phyloP scores from a whole-genome alignment of 2,329 filamentous ascomycete genomes.

The Fusarium sp. region DNA sequence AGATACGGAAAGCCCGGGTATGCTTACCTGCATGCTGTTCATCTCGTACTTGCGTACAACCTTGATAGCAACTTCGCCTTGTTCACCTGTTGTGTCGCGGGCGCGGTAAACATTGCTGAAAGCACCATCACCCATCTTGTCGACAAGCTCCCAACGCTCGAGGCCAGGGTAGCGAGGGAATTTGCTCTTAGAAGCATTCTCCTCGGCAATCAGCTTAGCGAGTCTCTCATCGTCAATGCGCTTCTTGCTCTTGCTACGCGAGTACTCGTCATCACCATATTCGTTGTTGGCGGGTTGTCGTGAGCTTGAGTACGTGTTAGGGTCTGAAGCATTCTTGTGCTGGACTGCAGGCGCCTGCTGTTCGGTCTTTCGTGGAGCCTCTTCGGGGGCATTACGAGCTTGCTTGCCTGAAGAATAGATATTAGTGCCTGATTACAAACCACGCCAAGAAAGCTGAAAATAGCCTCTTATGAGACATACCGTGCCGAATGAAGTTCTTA shows the following conservation, averaged over 20 bases:
- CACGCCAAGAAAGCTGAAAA: constrained; percentile 2
- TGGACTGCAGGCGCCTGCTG: constrained; percentile 62
- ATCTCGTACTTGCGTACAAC: constrained; percentile 99
- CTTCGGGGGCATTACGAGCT: constrained; percentile 73
- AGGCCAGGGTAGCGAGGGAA: constrained; percentile 71
- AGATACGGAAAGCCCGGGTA: constrained; percentile 38
- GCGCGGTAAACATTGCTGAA: constrained; percentile 99
- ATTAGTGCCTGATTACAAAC: constrained; percentile 20
- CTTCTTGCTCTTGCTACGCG: constrained; percentile 48
- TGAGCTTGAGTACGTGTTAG: constrained; percentile 49
- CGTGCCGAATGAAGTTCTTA: constrained; percentile 98
- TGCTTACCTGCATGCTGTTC: constrained; percentile 97
- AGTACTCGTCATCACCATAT: constrained; percentile 72
- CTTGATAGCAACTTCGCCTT: constrained; percentile 92
- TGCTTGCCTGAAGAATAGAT: constrained; percentile 74
- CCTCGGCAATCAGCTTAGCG: constrained; percentile 88
- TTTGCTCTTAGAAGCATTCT: constrained; percentile 85
- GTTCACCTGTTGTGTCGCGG: constrained; percentile 75
- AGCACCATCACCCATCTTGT: constrained; percentile 99
- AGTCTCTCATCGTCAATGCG: constrained; percentile 74
- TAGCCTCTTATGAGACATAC: constrained; percentile 53
- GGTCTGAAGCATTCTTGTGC: constrained; percentile 62
- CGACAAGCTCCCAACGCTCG: constrained; percentile 79
- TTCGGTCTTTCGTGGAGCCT: constrained; percentile 63
- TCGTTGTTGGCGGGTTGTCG: constrained; percentile 64